phyloP scores from a whole-genome alignment of 2,329 filamentous ascomycete species.

The Chrysosporium keratinophilum region DNA sequence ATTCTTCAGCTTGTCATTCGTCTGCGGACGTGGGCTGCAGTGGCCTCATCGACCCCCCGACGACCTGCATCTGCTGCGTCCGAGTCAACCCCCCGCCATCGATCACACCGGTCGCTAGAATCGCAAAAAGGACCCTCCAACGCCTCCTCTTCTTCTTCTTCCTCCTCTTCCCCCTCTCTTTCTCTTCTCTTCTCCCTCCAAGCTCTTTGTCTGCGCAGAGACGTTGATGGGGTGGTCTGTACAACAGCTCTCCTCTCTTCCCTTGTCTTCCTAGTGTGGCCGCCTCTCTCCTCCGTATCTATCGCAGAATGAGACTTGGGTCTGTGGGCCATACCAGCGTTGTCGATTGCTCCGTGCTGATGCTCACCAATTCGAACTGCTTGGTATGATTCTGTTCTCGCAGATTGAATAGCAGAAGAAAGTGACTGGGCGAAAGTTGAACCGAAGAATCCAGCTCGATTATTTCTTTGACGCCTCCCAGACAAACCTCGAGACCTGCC shows the following conservation, averaged over 20 bases:
- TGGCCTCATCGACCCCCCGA: slow-evolving; percentile 8
- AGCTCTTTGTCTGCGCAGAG: slow-evolving; percentile 12
- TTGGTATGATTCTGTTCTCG: not conserved
- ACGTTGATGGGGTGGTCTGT: slow-evolving; percentile 18
- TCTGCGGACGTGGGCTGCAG: slow-evolving; percentile 6
- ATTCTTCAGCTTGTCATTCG: slow-evolving; percentile 9
- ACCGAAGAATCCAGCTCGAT: too few species aligned
- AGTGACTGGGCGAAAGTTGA: too few species aligned
- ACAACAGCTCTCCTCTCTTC: slow-evolving; percentile 22
- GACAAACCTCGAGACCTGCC: too few species aligned
- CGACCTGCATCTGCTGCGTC: slow-evolving; percentile 9
- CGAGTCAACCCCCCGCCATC: slow-evolving; percentile 5
- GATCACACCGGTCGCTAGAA: slow-evolving; percentile 1
- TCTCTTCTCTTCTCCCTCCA: slow-evolving; percentile 20
- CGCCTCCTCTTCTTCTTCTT: slow-evolving; percentile 1
- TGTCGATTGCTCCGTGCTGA: not conserved
- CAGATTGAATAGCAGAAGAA: not conserved
- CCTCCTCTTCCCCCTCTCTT: slow-evolving; percentile 6
- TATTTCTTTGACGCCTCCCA: too few species aligned
- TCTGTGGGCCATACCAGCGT: not conserved
- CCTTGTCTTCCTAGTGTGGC: not conserved
- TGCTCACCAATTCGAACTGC: not conserved
- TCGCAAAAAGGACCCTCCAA: not conserved
- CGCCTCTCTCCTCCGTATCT: not conserved
- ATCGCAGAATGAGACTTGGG: not conserved